Conservation (phyloP, 2,329 filamentous ascomycete species). For the Stemphylium lycopersici region DNA sequence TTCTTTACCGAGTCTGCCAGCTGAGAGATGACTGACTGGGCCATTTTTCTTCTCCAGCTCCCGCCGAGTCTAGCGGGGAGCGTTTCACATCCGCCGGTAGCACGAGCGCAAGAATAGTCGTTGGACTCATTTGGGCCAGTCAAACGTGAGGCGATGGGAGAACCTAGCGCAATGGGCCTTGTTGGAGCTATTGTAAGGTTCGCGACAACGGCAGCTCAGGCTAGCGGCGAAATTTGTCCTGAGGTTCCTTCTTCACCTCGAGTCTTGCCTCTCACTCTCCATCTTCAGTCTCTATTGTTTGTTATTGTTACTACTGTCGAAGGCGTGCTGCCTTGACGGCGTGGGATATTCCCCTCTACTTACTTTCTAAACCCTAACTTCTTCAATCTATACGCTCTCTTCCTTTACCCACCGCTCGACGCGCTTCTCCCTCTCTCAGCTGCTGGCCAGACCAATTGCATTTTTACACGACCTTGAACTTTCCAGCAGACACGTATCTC, state of each 20-base stretch:
- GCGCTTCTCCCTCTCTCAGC: constrained; percentile 31
- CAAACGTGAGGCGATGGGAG: constrained; percentile 30
- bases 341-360: constrained; percentile 26
- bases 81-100: constrained; percentile 37
- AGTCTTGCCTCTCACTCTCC: constrained; percentile 20
- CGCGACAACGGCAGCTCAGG: constrained; percentile 30
- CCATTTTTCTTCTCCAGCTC: constrained; percentile 16
- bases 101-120: constrained; percentile 23
- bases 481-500: constrained; percentile 13
- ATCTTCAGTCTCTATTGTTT: constrained; percentile 40
- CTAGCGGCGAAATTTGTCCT: constrained; percentile 30
- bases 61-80: constrained; percentile 19
- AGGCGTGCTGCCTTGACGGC: constrained; percentile 44
- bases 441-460: constrained; percentile 40
- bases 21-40: constrained; percentile 23
- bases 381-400: constrained; percentile 20
- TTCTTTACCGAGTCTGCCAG: constrained; percentile 11
- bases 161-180: constrained; percentile 37
- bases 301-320: constrained; percentile 48
- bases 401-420: constrained; percentile 29
- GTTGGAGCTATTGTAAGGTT: constrained; percentile 39
- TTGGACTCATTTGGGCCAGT: constrained; percentile 44
- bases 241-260: constrained; percentile 29
- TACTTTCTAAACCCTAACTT: constrained; percentile 18
- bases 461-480: constrained; percentile 9